A percentile compares a stretch with the other conserved stretches of the same genome.
Evolutionary conservation across 352 stramenopile species (phyloP).

Genomic region (Phytophthora ramorum): DNA sequence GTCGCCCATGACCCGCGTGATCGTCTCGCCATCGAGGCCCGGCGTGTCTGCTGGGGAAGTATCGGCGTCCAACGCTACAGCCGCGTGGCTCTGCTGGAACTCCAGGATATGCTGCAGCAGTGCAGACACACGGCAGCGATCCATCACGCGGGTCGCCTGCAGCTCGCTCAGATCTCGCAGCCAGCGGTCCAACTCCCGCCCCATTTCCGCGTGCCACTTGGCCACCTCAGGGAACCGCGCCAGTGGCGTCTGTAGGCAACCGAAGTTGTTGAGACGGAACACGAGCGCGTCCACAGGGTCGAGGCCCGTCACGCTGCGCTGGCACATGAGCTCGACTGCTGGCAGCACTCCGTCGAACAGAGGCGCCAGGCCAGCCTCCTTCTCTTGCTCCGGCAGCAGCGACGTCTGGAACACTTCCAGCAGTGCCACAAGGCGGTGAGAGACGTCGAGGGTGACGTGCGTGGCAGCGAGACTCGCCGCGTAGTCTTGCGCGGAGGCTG

Average conservation of each 20-base stretch:
- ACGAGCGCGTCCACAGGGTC: conserved; percentile 62
- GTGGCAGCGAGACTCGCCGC: conserved; percentile 66
- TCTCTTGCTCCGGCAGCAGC: conserved; percentile 57
- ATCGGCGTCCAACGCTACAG: conserved; percentile 3
- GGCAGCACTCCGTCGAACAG: conserved; percentile 62
- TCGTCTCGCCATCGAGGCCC: conserved; percentile 53
- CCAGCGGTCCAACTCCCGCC: conserved; percentile 43
- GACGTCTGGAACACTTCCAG: conserved; percentile 71
- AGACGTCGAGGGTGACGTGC: conserved; percentile 61
- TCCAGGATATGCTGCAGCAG: conserved; percentile 50
- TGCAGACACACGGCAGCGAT: conserved; percentile 47
- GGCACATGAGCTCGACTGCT: conserved; percentile 59
- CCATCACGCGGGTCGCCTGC: conserved; percentile 51
- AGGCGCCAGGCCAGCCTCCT: conserved; percentile 54
- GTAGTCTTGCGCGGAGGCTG: conserved; percentile 59
- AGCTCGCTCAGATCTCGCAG: conserved; percentile 54
- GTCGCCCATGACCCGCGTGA: conserved; percentile 61
- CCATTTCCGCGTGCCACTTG: conserved; percentile 45
- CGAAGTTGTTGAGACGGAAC: conserved; percentile 81
- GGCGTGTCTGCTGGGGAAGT: conserved; percentile 18
- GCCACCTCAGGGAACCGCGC: conserved; percentile 51
- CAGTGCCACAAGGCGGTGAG: conserved; percentile 60
- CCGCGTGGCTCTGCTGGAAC: conserved; percentile 41
- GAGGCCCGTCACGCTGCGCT: conserved; percentile 44
- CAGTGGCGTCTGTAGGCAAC: conserved; percentile 59